These are phyloP conservation scores for Nasturtium officinale DNA, from an alignment of 345 rosid genomes.

Conservation along the genomic window DNA sequence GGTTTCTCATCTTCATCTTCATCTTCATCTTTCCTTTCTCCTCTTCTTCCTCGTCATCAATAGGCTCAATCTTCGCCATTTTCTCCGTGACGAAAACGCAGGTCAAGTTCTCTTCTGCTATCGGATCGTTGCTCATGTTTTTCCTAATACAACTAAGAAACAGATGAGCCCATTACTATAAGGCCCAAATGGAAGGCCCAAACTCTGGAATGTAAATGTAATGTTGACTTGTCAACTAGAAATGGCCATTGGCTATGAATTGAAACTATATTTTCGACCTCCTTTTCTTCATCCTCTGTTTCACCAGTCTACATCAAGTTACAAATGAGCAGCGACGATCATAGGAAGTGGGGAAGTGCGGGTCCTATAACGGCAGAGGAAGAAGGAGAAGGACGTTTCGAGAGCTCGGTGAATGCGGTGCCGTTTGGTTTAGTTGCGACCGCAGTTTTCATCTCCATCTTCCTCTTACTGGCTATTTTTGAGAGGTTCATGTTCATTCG, in stretches of 20 bases:
- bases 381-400: constrained; percentile 64
- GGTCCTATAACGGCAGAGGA: constrained; percentile 43
- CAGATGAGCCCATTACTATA: neutral
- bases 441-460: constrained; percentile 79
- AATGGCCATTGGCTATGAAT: neutral
- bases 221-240: constrained; percentile 35
- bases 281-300: constrained; percentile 7
- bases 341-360: neutral
- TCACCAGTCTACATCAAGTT: constrained; percentile 15
- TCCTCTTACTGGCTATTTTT: constrained; percentile 79
- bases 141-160: neutral
- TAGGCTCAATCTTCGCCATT: constrained; percentile 35
- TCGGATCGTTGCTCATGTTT: constrained; percentile 2
- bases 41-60: constrained; percentile 28
- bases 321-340: constrained; percentile 28
- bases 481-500: constrained; percentile 57
- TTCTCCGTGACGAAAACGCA: neutral
- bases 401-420: constrained; percentile 82
- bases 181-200: constrained; percentile 16
- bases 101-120: neutral
- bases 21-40: neutral
- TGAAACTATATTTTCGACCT: neutral
- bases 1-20: constrained; percentile 42
- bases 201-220: neutral
- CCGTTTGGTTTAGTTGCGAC: constrained; percentile 87